A percentile compares a stretch with the other conserved stretches of the same genome.
These are phyloP conservation scores for Marchantia paleacea DNA, from an alignment of 225 moss, liverwort and hornwort species.

Conservation along the genomic window DNA sequence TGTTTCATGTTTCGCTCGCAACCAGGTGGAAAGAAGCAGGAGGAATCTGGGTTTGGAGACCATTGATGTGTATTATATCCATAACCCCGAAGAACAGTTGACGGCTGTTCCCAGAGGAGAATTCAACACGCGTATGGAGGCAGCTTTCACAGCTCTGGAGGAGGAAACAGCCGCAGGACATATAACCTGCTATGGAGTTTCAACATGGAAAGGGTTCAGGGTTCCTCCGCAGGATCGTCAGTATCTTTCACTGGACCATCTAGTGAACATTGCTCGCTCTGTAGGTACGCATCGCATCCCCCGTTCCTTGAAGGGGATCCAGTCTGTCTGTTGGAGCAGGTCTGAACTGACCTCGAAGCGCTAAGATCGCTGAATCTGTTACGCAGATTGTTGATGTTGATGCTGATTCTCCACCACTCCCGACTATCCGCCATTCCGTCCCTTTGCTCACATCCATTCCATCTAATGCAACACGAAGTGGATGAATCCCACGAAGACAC, in stretches of 20 bases:
- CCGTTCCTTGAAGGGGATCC: background rate
- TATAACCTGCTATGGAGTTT: constrained; percentile 57
- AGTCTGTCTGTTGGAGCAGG: no score
- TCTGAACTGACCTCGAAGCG: background rate
- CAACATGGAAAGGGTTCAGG: constrained; percentile 74
- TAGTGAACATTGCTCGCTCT: constrained; percentile 49
- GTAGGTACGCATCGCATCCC: constrained; percentile 35
- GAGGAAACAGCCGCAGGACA: constrained; percentile 58
- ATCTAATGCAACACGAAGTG: no score
- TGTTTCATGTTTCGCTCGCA: background rate
- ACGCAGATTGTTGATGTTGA: no score
- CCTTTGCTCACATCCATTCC: no score
- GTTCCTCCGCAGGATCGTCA: constrained; percentile 40
- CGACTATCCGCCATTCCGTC: no score
- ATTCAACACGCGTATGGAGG: constrained; percentile 48
- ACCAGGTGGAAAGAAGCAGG: constrained; percentile 56
- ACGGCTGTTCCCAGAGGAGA: constrained; percentile 45
- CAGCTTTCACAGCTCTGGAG: constrained; percentile 63
- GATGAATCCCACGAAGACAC: no score
- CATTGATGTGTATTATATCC: constrained; percentile 67
- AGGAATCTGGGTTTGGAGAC: constrained; percentile 62
- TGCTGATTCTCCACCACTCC: no score
- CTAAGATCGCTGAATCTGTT: no score
- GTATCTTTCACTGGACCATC: constrained; percentile 58
- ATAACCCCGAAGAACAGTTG: constrained; percentile 72